Base-by-base conservation (phyloP, 192 early-diverging fungal species). In the Nowakowskiella sp. region DNA sequence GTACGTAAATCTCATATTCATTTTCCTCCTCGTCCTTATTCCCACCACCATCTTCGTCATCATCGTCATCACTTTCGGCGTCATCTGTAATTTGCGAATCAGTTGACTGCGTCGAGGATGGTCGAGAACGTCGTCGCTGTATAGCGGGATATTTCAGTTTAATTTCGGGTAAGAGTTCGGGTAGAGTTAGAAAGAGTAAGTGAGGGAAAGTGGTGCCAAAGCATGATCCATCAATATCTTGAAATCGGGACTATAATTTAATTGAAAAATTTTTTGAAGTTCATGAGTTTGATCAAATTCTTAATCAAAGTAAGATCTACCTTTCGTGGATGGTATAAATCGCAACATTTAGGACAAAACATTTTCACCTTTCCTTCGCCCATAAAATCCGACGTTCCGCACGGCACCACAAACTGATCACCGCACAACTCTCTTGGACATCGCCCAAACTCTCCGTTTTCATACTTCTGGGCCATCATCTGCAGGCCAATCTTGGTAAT, bases 171-270 rank as follows among this genome's bases (percentile, higher is more conserved):
- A 85, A 65, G 29, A 88, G 57, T 30, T 87, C 80, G 0, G 91
- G 85, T 72, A 84, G 94, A 6, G 84, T 84, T 66, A 89, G 78
- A 67, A 94, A 87, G 43, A 97, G 80, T 57, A 99, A 69, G 61
- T 92, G 86, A 6, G 92, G 85, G 65, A 99, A 94, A 2, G 92
- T 92, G 13, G 96, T 89, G 28, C 94, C 94, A 76, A 99, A 99
- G 64, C 83, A 87, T 29, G 92, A 88, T 47, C 96, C 90, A 57
- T 72, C 64, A 24, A 76, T 51, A 33, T 61, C 51, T 49, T 70
- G 70, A 53, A 30, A n/a, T 31, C 45, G 45, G 42, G 2, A 51
- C n/a, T 45, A n/a, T 28, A 6, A 52, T 28, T 23, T 19, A 47
- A 58, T 13, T 13, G 13, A 44, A 1, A 43, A 13, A 10, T 27